Percentiles rank a stretch among this genome's conserved stretches.
These are phyloP conservation scores for Piloderma croceum DNA, from an alignment of 768 basidiomycete species.

Conservation along the genomic window DNA sequence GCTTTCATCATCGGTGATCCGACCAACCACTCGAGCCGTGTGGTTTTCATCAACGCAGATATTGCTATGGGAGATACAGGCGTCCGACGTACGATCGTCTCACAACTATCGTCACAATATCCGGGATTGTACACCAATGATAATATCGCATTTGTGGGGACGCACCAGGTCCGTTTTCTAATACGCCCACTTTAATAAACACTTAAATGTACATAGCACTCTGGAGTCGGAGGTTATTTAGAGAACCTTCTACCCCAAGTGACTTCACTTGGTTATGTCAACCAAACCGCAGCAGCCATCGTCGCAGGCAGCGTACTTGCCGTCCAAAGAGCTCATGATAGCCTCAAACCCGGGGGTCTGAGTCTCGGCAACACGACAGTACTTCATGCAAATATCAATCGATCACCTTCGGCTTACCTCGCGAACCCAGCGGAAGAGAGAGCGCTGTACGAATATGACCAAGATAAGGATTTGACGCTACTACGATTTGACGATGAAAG, in stretches of 20 bases:
- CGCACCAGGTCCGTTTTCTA: conserved; percentile 39
- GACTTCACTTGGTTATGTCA: conserved; percentile 69
- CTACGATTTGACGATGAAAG: conserved; percentile 56
- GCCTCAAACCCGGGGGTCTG: conserved; percentile 53
- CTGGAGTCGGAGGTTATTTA: conserved; percentile 74
- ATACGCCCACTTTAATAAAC: no score
- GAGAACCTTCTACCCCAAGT: conserved; percentile 76
- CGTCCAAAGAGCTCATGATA: conserved; percentile 61
- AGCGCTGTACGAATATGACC: conserved; percentile 59
- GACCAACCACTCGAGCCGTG: conserved; percentile 41
- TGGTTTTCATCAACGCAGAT: conserved; percentile 79
- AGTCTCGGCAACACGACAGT: conserved; percentile 66
- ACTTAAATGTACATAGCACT: no score
- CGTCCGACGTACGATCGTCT: conserved; percentile 62
- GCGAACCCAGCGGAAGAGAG: conserved; percentile 71
- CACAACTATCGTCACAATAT: conserved; percentile 47
- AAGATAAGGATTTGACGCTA: conserved; percentile 70
- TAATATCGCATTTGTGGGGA: conserved; percentile 74
- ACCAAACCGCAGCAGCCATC: conserved; percentile 67
- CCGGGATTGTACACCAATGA: conserved; percentile 59
- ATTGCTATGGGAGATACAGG: conserved; percentile 82
- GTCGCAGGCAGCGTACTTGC: conserved; percentile 64
- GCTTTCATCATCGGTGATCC: conserved; percentile 71
- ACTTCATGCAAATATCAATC: conserved; percentile 63
- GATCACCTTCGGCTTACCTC: conserved; percentile 70